phyloP scores from a whole-genome alignment of 192 early-diverging fungal genomes.

The Diversispora eburnea region DNA sequence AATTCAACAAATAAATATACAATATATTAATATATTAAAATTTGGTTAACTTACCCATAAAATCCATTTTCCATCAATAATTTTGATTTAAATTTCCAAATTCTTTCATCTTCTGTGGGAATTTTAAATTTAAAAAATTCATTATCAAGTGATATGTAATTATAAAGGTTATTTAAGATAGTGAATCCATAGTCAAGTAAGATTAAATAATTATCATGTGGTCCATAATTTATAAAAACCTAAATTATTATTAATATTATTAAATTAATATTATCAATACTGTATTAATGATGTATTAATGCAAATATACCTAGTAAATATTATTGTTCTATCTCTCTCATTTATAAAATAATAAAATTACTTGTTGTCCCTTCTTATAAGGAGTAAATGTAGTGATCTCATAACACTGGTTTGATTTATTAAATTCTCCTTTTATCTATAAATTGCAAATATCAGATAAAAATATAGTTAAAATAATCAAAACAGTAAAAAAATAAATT shows the following conservation, averaged over 20 bases:
- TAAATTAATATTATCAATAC: no score
- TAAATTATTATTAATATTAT: slow-evolving; percentile 1
- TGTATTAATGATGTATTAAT: neutral
- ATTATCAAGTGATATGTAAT: slow-evolving; percentile 47
- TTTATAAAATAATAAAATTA: neutral
- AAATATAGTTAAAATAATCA: neutral
- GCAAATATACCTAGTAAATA: neutral
- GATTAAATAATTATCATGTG: slow-evolving; percentile 55
- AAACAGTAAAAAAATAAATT: neutral
- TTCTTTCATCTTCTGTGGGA: slow-evolving; percentile 33
- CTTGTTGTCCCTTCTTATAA: slow-evolving; percentile 60
- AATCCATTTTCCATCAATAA: slow-evolving; percentile 45
- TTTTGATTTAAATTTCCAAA: slow-evolving; percentile 38
- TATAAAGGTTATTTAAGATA: slow-evolving; percentile 49
- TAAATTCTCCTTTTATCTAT: slow-evolving; percentile 50
- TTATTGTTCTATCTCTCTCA: no score
- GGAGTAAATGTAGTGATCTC: slow-evolving; percentile 57
- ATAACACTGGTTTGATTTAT: slow-evolving; percentile 53
- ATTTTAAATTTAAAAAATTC: slow-evolving; percentile 41
- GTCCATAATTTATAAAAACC: slow-evolving; percentile 58
- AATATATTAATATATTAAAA: slow-evolving; percentile 3
- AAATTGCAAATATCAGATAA: neutral
- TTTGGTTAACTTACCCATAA: slow-evolving; percentile 36
- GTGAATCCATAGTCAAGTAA: slow-evolving; percentile 59
- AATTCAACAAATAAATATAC: neutral